A percentile compares a stretch with the other conserved stretches of the same genome.
phyloP scores from a whole-genome alignment of 2,329 filamentous ascomycete species.

The Pseudocercospora crystallina region DNA sequence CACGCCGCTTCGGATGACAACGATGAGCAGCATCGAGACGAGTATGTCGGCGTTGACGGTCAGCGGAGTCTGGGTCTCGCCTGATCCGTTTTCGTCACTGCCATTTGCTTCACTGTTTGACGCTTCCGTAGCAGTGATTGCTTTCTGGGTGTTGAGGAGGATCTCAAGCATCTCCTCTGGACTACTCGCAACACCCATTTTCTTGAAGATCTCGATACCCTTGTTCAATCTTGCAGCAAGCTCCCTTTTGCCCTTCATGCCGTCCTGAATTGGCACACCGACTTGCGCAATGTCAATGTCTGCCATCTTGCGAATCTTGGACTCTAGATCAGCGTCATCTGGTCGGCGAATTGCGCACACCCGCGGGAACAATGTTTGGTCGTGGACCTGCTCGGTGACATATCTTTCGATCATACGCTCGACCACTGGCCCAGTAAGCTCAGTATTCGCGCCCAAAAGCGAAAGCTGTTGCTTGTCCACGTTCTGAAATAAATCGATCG shows the following conservation, averaged over 20 bases:
- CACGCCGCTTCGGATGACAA: conserved; percentile 87
- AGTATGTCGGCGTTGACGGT: conserved; percentile 85
- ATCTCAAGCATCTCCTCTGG: conserved; percentile 88
- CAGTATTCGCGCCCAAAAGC: conserved; percentile 85
- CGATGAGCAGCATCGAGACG: conserved; percentile 84
- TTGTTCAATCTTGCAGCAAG: conserved; percentile 72
- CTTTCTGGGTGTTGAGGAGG: conserved; percentile 77
- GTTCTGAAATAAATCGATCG: conserved; percentile 91
- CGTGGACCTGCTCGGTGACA: conserved; percentile 88
- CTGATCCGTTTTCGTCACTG: conserved; percentile 43
- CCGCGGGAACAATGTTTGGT: conserved; percentile 76
- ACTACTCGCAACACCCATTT: conserved; percentile 72
- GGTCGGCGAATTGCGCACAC: conserved; percentile 73
- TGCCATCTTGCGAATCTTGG: conserved; percentile 88
- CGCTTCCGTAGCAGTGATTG: conserved; percentile 60
- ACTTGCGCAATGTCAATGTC: conserved; percentile 93
- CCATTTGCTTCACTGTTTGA: conserved; percentile 25
- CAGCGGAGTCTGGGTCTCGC: conserved; percentile 47
- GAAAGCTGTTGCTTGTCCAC: conserved; percentile 96
- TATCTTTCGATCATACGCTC: conserved; percentile 95
- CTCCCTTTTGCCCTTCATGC: conserved; percentile 74
- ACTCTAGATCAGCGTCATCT: conserved; percentile 85
- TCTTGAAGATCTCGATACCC: conserved; percentile 86
- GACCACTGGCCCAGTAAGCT: conserved; percentile 86
- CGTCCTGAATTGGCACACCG: conserved; percentile 80